Percentiles rank a stretch among this genome's conserved stretches.
These are phyloP conservation scores for Phoma herbarum DNA, from an alignment of 2,329 filamentous ascomycete species.

Conservation along the genomic window DNA sequence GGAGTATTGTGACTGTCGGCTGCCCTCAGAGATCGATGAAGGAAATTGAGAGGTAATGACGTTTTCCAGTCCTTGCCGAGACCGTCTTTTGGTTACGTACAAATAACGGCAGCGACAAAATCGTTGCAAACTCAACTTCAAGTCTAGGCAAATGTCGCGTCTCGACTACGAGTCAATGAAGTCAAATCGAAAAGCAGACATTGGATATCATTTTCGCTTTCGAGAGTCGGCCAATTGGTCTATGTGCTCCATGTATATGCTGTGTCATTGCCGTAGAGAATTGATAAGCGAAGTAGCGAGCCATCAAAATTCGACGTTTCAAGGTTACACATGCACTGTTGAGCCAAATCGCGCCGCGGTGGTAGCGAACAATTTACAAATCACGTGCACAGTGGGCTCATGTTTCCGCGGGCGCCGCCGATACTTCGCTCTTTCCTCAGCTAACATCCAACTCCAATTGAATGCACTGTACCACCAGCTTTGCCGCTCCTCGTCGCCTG, in stretches of 20 bases:
- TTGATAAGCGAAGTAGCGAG: no score
- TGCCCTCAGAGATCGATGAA: conserved; percentile 2
- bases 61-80: conserved; percentile 17
- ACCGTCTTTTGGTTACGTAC: conserved; percentile 20
- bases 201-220: neutral
- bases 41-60: conserved; percentile 4
- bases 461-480: no score
- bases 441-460: no score
- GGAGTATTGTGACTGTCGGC: neutral
- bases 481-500: no score
- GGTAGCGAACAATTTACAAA: neutral
- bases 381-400: neutral
- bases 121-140: neutral
- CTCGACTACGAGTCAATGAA: neutral
- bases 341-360: neutral
- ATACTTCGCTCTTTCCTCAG: neutral
- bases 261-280: no score
- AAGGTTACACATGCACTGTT: no score
- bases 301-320: no score
- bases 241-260: neutral
- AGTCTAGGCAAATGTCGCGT: neutral
- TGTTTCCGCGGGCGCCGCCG: neutral
- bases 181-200: neutral
- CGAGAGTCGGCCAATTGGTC: neutral
- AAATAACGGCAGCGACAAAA: conserved; percentile 2